A percentile compares a stretch with the other conserved stretches of the same genome.
Evolutionary conservation across 2,329 filamentous ascomycete species (phyloP).

Genomic region (Penicillium oxalicum): DNA sequence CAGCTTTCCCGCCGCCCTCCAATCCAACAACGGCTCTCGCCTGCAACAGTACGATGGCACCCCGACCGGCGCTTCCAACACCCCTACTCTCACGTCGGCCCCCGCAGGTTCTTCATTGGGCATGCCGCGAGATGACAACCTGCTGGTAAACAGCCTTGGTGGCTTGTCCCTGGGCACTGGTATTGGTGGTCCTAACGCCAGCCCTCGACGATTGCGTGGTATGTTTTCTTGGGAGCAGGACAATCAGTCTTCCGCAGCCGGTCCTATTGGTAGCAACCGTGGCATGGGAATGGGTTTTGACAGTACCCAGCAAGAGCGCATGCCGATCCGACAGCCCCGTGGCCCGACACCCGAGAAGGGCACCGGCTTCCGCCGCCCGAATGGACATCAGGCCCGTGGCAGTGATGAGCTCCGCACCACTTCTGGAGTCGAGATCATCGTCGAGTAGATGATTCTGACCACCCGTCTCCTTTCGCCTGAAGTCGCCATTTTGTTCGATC

Average conservation of each 20-base stretch:
- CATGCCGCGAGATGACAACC: slow-evolving; percentile 50
- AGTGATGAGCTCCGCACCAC: slow-evolving; percentile 59
- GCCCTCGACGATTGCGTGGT: slow-evolving; percentile 54
- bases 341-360: slow-evolving; percentile 57
- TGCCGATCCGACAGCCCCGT: slow-evolving; percentile 57
- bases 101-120: slow-evolving; percentile 45
- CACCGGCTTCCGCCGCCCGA: slow-evolving; percentile 53
- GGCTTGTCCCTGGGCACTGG: slow-evolving; percentile 53
- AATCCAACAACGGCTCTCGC: slow-evolving; percentile 53
- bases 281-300: slow-evolving; percentile 56
- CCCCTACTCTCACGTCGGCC: slow-evolving; percentile 60
- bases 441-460: slow-evolving; percentile 45
- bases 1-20: slow-evolving; percentile 69
- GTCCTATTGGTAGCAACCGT: slow-evolving; percentile 59
- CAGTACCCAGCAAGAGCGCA: slow-evolving; percentile 48
- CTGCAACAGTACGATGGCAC: slow-evolving; percentile 53
- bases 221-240: slow-evolving; percentile 57
- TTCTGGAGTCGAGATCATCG: slow-evolving; percentile 58
- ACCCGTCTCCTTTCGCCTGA: not conserved
- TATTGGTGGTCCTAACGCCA: slow-evolving; percentile 42
- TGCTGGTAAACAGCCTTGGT: slow-evolving; percentile 59
- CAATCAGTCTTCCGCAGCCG: slow-evolving; percentile 44
- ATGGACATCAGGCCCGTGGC: slow-evolving; percentile 56
- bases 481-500: not conserved
- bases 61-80: slow-evolving; percentile 55